These are phyloP conservation scores for Micromonas commoda DNA, from an alignment of 139 green algal genomes.

Conservation along the genomic window DNA sequence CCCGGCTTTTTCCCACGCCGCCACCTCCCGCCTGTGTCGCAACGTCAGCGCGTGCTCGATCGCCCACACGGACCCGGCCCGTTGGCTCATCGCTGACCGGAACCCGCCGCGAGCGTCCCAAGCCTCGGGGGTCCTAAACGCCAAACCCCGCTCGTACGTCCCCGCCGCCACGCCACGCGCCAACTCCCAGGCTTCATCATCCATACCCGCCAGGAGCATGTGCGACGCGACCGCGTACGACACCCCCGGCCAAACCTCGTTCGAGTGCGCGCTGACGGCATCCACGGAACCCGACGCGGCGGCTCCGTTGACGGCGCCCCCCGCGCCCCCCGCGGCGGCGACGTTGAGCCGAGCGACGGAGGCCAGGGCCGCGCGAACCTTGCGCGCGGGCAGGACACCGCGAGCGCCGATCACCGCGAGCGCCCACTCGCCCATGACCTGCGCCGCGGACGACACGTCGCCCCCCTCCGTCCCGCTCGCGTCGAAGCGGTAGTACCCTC, in stretches of 20 bases:
- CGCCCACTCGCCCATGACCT: neutral
- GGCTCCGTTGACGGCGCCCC: conserved; percentile 1
- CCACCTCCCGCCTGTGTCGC: too few relatives aligned
- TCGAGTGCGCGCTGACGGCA: neutral
- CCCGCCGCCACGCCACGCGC: neutral
- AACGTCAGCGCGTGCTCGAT: neutral
- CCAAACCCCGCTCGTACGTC: conserved; percentile 3
- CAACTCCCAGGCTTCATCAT: neutral
- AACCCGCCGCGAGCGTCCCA: neutral
- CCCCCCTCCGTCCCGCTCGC: neutral
- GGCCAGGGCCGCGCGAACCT: neutral
- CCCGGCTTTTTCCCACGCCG: too few relatives aligned
- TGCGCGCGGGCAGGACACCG: neutral
- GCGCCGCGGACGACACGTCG: neutral
- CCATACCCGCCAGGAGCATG: neutral
- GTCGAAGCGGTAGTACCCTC: neutral
- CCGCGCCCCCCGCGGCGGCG: too few relatives aligned
- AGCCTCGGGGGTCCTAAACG: neutral
- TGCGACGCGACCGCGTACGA: conserved; percentile 7
- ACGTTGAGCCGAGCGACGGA: neutral
- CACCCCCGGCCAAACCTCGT: neutral
- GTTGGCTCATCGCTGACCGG: neutral
- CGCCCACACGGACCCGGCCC: neutral
- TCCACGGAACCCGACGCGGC: neutral
- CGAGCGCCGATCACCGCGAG: neutral